Percentiles rank a stretch among this genome's conserved stretches.
phyloP scores from a whole-genome alignment of 2,329 filamentous ascomycete genomes.

The Truncatella angustata region DNA sequence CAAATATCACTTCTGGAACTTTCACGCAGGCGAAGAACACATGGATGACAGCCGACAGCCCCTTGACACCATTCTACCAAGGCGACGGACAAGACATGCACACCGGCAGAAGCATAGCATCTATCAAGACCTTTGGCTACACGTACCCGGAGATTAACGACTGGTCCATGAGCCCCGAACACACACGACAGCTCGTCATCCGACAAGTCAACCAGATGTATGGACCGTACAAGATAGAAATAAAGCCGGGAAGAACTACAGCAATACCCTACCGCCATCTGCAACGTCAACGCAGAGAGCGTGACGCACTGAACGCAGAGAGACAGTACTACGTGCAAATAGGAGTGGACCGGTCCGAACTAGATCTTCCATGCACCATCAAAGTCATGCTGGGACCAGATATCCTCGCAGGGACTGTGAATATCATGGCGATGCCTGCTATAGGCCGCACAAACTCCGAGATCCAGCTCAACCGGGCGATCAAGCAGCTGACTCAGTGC shows the following conservation, averaged over 20 bases:
- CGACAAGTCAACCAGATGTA: conserved; percentile 58
- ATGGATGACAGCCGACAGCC: conserved; percentile 40
- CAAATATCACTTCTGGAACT: conserved; percentile 25
- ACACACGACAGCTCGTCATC: conserved; percentile 61
- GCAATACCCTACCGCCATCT: background rate
- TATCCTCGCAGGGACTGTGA: conserved; percentile 28
- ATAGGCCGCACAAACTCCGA: conserved; percentile 29
- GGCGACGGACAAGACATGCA: conserved; percentile 35
- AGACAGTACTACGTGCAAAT: conserved; percentile 33
- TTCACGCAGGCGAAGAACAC: conserved; percentile 41
- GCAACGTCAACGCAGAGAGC: background rate
- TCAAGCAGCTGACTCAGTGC: background rate
- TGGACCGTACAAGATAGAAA: conserved; percentile 12
- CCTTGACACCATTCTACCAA: conserved; percentile 50
- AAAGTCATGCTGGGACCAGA: conserved; percentile 28
- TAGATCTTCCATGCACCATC: conserved; percentile 36
- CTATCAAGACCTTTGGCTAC: conserved; percentile 36
- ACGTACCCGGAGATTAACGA: conserved; percentile 38
- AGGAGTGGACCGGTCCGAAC: conserved; percentile 33
- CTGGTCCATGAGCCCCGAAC: conserved; percentile 54
- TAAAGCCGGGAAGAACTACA: background rate
- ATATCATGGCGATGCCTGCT: conserved; percentile 36
- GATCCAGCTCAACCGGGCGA: conserved; percentile 26
- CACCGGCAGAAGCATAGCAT: conserved; percentile 35
- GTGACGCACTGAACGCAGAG: background rate